phyloP scores from a whole-genome alignment of 768 basidiomycete species.

The Termitomyces sp. region DNA sequence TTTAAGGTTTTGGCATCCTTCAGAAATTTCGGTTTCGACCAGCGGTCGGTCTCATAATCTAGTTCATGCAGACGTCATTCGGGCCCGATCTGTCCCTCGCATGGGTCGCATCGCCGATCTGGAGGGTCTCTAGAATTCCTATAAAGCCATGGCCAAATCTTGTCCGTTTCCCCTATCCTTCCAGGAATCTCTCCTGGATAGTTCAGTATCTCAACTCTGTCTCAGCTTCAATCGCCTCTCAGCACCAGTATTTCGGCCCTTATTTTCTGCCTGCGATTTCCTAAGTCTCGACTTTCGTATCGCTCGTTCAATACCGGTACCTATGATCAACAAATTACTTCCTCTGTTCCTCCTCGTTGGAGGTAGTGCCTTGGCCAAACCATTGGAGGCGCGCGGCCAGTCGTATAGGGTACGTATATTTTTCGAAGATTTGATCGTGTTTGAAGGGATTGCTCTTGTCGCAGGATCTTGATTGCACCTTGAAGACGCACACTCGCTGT shows the following conservation, averaged over 20 bases:
- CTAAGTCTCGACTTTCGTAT: conserved; percentile 3
- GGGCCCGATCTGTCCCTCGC: conserved; percentile 2
- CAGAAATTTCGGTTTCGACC: conserved; percentile 13
- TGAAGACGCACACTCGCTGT: conserved; percentile 8
- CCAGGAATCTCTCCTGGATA: conserved; percentile 13
- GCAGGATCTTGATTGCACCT: conserved; percentile 11
- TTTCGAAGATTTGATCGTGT: not conserved
- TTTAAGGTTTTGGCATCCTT: not conserved
- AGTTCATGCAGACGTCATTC: not conserved
- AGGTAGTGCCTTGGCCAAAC: conserved; percentile 9
- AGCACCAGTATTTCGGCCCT: not conserved
- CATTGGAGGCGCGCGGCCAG: conserved; percentile 11
- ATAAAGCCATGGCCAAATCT: conserved; percentile 8
- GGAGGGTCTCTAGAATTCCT: conserved; percentile 1
- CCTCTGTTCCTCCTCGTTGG: conserved; percentile 15
- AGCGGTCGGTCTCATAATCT: conserved; percentile 10
- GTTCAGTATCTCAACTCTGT: not conserved
- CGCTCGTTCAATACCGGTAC: conserved; percentile 4
- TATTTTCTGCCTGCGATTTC: not conserved
- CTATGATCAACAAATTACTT: conserved; percentile 10
- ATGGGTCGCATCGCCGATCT: conserved; percentile 9
- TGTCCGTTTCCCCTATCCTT: conserved; percentile 6
- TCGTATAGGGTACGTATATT: conserved; percentile 6
- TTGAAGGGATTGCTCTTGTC: not conserved
- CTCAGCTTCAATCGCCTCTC: not conserved